Conservation (phyloP, 352 stramenopile species). For the Phytophthora tubulina region DNA sequence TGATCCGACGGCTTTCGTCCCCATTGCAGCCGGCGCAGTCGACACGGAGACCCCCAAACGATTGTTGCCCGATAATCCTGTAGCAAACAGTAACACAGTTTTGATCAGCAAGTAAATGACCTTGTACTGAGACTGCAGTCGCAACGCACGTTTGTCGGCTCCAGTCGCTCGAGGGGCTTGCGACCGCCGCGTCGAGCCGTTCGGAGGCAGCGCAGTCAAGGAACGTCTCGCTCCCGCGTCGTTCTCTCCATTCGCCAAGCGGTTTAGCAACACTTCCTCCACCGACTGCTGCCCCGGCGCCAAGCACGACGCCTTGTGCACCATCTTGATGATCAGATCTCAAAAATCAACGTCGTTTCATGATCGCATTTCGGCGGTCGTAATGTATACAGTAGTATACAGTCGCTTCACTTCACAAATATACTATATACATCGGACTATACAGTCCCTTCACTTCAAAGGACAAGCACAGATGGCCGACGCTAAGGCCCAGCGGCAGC, state of each 20-base stretch:
- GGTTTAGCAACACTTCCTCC: slow-evolving; percentile 74
- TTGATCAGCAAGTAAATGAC: no score
- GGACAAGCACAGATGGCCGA: slow-evolving; percentile 1
- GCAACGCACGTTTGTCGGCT: slow-evolving; percentile 8
- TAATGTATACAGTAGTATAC: background rate
- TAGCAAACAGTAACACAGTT: background rate
- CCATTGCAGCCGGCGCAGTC: slow-evolving; percentile 24
- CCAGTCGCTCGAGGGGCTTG: slow-evolving; percentile 9
- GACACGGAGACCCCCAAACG: slow-evolving; percentile 16
- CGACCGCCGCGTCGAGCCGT: slow-evolving; percentile 5
- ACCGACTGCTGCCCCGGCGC: slow-evolving; percentile 65
- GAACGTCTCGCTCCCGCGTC: slow-evolving; percentile 1
- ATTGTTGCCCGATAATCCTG: slow-evolving; percentile 17
- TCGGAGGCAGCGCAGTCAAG: slow-evolving; percentile 9
- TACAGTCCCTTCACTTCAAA: slow-evolving; percentile 21
- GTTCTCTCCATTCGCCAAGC: slow-evolving; percentile 43
- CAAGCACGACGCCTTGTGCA: slow-evolving; percentile 66
- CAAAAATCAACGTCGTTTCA: slow-evolving; percentile 22
- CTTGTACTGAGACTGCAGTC: background rate
- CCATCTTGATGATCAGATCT: slow-evolving; percentile 41
- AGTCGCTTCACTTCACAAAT: background rate
- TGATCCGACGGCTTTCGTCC: background rate
- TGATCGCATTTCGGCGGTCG: slow-evolving; percentile 16
- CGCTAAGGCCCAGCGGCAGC: slow-evolving; percentile 34
- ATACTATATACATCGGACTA: no score